A percentile compares a stretch with the other conserved stretches of the same genome.
Evolutionary conservation across 106 monocot species (phyloP).

Genomic region (Acorus gramineus): DNA sequence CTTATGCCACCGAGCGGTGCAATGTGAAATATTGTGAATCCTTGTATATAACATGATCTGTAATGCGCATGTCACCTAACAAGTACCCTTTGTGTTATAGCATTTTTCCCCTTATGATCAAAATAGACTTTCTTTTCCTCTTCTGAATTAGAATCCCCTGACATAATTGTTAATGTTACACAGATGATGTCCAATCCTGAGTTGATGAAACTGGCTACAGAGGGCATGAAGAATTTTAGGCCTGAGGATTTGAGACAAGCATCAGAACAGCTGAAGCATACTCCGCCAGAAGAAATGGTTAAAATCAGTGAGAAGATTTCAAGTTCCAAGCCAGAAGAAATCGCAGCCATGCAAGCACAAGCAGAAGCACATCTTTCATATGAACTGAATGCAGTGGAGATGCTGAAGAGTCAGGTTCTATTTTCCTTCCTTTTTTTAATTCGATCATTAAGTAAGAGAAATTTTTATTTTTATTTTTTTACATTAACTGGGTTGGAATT

Average conservation of each 20-base stretch:
- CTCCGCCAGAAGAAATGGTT: conserved; percentile 74
- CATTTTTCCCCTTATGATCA: too few species aligned
- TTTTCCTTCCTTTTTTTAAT: neutral
- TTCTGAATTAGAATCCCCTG: too few species aligned
- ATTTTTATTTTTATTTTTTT: neutral
- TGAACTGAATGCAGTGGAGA: conserved; percentile 60
- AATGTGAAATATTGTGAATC: too few species aligned
- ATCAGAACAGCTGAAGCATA: conserved; percentile 73
- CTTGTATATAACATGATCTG: too few species aligned
- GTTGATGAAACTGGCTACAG: conserved; percentile 67
- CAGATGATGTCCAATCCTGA: conserved; percentile 98
- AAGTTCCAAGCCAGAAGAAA: conserved; percentile 72
- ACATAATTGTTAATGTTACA: conserved; percentile 2
- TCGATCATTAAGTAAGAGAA: neutral
- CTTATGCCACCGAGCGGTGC: too few species aligned
- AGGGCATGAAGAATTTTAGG: conserved; percentile 77
- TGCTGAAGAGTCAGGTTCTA: conserved; percentile 79
- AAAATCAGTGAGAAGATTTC: conserved; percentile 64
- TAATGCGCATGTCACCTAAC: too few species aligned
- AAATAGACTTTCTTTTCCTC: too few species aligned
- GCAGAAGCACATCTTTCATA: conserved; percentile 67
- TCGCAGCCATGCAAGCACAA: conserved; percentile 71
- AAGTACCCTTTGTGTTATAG: too few species aligned
- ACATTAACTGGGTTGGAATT: neutral
- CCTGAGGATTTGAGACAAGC: conserved; percentile 74